phyloP scores from a whole-genome alignment of 2,329 filamentous ascomycete genomes.

The Penicillium sp. region DNA sequence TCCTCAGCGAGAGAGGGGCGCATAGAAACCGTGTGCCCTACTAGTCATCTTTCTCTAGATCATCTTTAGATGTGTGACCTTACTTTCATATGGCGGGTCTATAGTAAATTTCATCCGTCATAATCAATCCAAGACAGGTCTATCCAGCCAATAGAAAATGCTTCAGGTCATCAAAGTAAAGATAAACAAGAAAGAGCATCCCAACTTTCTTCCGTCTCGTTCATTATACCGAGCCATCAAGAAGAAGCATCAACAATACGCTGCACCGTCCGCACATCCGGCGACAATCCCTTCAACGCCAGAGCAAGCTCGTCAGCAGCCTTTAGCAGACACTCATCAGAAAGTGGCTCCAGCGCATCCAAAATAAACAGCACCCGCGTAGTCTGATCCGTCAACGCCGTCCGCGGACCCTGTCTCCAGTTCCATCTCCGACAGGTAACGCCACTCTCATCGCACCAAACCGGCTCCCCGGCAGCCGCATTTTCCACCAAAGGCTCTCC shows the following conservation, averaged over 20 bases:
- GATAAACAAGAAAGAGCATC: background rate
- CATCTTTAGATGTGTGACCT: too few species aligned
- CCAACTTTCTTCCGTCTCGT: background rate
- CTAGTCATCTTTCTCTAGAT: background rate
- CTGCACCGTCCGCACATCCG: conserved; percentile 3
- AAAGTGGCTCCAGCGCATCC: conserved; percentile 23
- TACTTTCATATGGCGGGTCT: background rate
- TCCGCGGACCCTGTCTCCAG: conserved; percentile 45
- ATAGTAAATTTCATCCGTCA: background rate
- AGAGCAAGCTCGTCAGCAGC: conserved; percentile 23
- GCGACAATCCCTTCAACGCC: conserved; percentile 12
- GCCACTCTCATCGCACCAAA: conserved; percentile 45
- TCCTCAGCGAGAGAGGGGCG: background rate
- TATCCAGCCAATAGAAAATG: background rate
- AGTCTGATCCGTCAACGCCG: conserved; percentile 40
- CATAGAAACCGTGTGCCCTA: background rate
- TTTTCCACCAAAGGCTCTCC: conserved; percentile 29
- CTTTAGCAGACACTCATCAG: conserved; percentile 7
- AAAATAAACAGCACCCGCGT: conserved; percentile 37
- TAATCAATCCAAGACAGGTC: background rate
- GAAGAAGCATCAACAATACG: conserved; percentile 12
- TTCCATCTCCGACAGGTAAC: conserved; percentile 48
- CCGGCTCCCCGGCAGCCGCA: conserved; percentile 39
- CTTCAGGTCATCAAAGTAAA: background rate
- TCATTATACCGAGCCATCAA: background rate